Evolutionary conservation across 768 basidiomycete genomes (phyloP).

Genomic region (Russula sp.): DNA sequence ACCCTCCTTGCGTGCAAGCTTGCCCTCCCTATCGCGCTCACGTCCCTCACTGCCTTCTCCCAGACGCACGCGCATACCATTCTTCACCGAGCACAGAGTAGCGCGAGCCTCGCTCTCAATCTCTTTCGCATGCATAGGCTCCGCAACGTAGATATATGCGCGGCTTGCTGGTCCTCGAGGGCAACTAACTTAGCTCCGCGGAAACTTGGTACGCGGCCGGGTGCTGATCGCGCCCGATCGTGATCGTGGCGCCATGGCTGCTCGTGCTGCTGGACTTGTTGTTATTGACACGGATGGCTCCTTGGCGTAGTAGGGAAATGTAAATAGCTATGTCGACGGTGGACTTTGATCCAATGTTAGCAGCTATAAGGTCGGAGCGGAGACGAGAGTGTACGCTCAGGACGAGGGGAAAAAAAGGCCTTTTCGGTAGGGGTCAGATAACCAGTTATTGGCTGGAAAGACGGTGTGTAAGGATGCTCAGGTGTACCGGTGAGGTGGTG

Average conservation of each 20-base stretch:
- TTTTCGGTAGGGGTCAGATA: slow-evolving; percentile 72
- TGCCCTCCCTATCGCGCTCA: slow-evolving; percentile 34
- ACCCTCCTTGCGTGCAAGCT: slow-evolving; percentile 14
- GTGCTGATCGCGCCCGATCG: slow-evolving; percentile 17
- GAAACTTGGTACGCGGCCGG: slow-evolving; percentile 26
- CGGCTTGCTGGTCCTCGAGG: slow-evolving; percentile 19
- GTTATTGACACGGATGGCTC: neutral
- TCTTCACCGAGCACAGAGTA: neutral
- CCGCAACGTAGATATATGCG: neutral
- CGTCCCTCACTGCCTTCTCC: neutral
- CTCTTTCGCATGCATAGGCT: slow-evolving; percentile 8
- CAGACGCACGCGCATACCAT: slow-evolving; percentile 4
- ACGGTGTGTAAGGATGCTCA: slow-evolving; percentile 30
- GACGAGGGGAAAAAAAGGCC: slow-evolving; percentile 68
- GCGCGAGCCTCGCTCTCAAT: neutral
- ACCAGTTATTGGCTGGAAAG: slow-evolving; percentile 35
- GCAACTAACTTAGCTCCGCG: slow-evolving; percentile 9
- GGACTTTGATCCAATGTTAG: slow-evolving; percentile 61
- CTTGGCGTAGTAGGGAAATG: slow-evolving; percentile 47
- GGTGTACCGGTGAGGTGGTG: slow-evolving; percentile 17
- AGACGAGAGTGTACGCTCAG: slow-evolving; percentile 64
- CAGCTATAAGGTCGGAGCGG: slow-evolving; percentile 74
- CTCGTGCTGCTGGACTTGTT: neutral
- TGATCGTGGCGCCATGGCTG: neutral
- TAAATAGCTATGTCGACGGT: slow-evolving; percentile 67